Conservation (phyloP, 148 eudicot species). For the Cornus kousa region DNA sequence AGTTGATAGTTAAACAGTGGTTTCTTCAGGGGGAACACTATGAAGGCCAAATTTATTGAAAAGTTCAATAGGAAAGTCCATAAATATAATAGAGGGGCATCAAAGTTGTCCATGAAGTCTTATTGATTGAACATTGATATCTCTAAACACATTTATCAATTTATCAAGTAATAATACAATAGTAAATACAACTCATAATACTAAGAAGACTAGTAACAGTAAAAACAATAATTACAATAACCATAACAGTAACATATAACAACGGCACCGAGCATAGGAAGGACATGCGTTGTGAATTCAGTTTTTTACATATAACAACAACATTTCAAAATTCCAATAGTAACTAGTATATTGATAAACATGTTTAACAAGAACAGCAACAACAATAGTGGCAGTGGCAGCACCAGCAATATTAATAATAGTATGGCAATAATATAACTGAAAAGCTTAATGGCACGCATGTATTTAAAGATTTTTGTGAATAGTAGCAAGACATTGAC, state of each 20-base stretch:
- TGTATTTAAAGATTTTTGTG: not conserved
- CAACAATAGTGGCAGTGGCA: not conserved
- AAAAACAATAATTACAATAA: not conserved
- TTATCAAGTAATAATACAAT: not conserved
- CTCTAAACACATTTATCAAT: not conserved
- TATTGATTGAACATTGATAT: not conserved
- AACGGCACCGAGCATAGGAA: no score
- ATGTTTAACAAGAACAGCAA: not conserved
- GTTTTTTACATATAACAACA: not conserved
- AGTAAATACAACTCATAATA: not conserved
- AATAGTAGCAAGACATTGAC: not conserved
- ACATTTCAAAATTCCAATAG: not conserved
- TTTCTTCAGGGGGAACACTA: not conserved
- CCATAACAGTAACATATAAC: not conserved
- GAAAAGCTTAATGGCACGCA: not conserved
- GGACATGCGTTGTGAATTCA: no score
- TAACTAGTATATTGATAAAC: not conserved
- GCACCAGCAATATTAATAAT: not conserved
- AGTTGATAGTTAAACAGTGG: constrained; percentile 1
- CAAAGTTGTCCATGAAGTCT: not conserved
- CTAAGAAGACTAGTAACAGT: not conserved
- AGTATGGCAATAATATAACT: not conserved
- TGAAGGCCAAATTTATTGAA: not conserved
- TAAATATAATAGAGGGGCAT: not conserved
- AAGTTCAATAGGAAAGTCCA: not conserved